Percentiles rank a stretch among this genome's conserved stretches.
Conservation (phyloP, 768 basidiomycete genomes). For the Russula sp. region DNA sequence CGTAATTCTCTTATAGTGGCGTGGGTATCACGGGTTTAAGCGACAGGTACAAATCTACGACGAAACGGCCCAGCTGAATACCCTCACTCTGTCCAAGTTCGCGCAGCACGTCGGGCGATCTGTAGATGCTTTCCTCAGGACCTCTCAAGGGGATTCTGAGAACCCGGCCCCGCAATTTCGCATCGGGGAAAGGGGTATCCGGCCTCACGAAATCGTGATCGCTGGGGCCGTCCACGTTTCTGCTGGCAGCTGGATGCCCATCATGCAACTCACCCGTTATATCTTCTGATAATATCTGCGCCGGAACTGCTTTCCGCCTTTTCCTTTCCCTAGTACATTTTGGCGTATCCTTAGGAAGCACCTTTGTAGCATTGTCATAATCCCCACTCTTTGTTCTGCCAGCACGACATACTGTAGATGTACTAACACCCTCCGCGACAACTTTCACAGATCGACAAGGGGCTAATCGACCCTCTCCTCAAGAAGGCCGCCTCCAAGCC, state of each 20-base stretch:
- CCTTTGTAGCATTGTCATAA: no score
- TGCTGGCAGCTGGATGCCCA: conserved; percentile 21
- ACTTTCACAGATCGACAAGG: no score
- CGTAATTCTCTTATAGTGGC: conserved; percentile 5
- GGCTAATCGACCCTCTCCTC: no score
- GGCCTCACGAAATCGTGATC: neutral
- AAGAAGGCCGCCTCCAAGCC: no score
- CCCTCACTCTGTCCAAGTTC: conserved; percentile 7
- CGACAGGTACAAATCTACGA: conserved; percentile 19
- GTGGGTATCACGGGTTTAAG: conserved; percentile 17
- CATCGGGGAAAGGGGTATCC: neutral
- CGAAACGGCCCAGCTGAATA: conserved; percentile 11
- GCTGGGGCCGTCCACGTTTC: conserved; percentile 19
- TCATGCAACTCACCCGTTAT: conserved; percentile 18
- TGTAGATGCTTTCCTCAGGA: conserved; percentile 15
- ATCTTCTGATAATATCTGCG: neutral
- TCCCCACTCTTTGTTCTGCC: no score
- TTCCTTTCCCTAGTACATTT: neutral
- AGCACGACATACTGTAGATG: no score
- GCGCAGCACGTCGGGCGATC: conserved; percentile 14
- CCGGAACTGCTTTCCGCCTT: neutral
- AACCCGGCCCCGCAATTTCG: neutral
- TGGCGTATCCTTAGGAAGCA: no score
- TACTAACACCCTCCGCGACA: no score
- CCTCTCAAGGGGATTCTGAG: neutral